Conservation (phyloP, 176 grass and related monocot genomes). For the Bonia amplexicaulis region DNA sequence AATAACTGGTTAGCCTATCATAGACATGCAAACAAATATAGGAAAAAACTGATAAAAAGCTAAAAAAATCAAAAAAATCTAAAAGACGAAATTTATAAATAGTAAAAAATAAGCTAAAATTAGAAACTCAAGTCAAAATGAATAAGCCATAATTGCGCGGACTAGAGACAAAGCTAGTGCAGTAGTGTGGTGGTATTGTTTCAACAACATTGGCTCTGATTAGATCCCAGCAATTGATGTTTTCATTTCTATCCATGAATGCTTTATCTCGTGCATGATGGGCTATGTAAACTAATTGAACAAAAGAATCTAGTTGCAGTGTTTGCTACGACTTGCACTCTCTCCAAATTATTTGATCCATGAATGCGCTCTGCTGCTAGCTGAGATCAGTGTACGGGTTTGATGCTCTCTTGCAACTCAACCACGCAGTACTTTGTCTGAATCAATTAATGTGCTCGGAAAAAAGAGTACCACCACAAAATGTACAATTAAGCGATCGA, state of each 20-base stretch:
- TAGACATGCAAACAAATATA: too few species aligned
- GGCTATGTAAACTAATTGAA: constrained; percentile 42
- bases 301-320: constrained; percentile 36
- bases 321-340: constrained; percentile 31
- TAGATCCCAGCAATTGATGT: constrained; percentile 18
- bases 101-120: too few species aligned
- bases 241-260: constrained; percentile 31
- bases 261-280: constrained; percentile 63
- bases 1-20: too few species aligned
- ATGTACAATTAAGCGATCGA: too few species aligned
- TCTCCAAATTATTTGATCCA: constrained; percentile 25
- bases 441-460: too few species aligned
- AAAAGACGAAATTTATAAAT: too few species aligned
- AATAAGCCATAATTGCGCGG: too few species aligned
- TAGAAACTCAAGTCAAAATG: too few species aligned
- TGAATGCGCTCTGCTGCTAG: constrained; percentile 32
- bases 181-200: neutral
- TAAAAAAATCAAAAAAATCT: too few species aligned
- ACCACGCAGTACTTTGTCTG: too few species aligned
- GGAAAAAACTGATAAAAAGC: too few species aligned
- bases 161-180: constrained; percentile 30
- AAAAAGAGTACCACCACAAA: neutral
- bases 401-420: constrained; percentile 28
- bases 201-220: constrained; percentile 6
- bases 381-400: constrained; percentile 25